phyloP scores from a whole-genome alignment of 179 eudicot genomes.

The Corrigiola litoralis region DNA sequence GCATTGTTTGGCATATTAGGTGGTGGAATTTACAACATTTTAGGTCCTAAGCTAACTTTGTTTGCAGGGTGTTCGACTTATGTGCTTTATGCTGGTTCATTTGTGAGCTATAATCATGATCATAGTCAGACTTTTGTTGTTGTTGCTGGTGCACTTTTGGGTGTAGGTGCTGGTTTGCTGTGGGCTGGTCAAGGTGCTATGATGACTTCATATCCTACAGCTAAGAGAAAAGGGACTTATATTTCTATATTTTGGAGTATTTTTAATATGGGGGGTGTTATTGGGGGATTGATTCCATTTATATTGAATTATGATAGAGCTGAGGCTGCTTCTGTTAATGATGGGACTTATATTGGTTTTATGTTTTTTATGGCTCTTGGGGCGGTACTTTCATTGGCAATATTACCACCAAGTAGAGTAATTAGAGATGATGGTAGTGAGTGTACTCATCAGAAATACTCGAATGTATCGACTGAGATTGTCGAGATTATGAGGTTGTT shows the following conservation, averaged over 20 bases:
- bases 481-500: conserved; percentile 64
- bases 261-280: conserved; percentile 89
- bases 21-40: conserved; percentile 85
- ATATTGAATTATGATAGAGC: conserved; percentile 54
- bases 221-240: conserved; percentile 63
- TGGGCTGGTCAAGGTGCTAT: conserved; percentile 99
- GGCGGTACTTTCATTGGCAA: conserved; percentile 44
- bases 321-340: conserved; percentile 66
- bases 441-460: conserved; percentile 68
- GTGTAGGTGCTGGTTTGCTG: conserved; percentile 80
- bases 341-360: conserved; percentile 87
- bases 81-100: conserved; percentile 69
- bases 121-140: conserved; percentile 57
- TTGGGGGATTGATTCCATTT: conserved; percentile 87
- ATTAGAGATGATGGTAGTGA: conserved; percentile 74
- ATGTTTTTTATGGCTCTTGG: conserved; percentile 86
- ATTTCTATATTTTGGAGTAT: conserved; percentile 88
- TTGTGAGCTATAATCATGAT: conserved; percentile 71
- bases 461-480: conserved; percentile 53
- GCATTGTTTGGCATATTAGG: conserved; percentile 79
- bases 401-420: conserved; percentile 72
- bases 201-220: conserved; percentile 85
- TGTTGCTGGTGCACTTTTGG: conserved; percentile 68
- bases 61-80: conserved; percentile 72
- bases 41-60: conserved; percentile 73